These are phyloP conservation scores for Nakazawaea sp. DNA, from an alignment of 805 yeast genomes.

Conservation along the genomic window DNA sequence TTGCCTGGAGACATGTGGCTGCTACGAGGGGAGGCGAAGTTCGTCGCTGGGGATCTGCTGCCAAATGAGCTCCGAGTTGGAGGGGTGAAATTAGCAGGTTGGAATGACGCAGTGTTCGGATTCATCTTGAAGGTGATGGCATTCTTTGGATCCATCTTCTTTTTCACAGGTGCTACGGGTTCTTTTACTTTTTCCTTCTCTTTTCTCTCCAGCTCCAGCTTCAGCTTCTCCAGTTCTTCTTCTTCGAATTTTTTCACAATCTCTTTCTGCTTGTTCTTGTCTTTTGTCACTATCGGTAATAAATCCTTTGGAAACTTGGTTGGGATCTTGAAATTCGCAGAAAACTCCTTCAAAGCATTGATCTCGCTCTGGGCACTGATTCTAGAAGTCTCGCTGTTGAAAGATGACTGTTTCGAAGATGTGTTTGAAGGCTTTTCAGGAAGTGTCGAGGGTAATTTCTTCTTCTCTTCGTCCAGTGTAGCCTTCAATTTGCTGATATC, in stretches of 20 bases:
- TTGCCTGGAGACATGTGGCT: slow-evolving; percentile 2
- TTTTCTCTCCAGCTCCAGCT: slow-evolving; percentile 14
- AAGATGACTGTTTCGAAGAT: slow-evolving; percentile 4
- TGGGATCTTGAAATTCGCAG: slow-evolving; percentile 68
- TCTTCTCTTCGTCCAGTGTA: neutral
- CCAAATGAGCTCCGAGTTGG: slow-evolving; percentile 12
- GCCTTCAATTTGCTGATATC: slow-evolving; percentile 18
- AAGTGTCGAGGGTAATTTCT: slow-evolving; percentile 6
- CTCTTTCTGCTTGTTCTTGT: slow-evolving; percentile 58
- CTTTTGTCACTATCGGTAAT: slow-evolving; percentile 65
- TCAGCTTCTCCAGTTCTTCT: slow-evolving; percentile 14
- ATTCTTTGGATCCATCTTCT: slow-evolving; percentile 44
- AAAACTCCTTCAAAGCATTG: slow-evolving; percentile 67
- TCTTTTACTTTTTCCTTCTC: slow-evolving; percentile 8
- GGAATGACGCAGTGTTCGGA: slow-evolving; percentile 61
- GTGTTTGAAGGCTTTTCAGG: slow-evolving; percentile 17
- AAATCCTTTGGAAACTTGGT: slow-evolving; percentile 48
- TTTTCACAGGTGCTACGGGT: slow-evolving; percentile 21
- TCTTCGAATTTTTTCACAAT: slow-evolving; percentile 28
- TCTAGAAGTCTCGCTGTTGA: slow-evolving; percentile 31
- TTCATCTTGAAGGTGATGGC: slow-evolving; percentile 64
- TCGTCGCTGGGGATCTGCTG: slow-evolving; percentile 4
- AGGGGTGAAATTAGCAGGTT: slow-evolving; percentile 33
- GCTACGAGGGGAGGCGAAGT: slow-evolving; percentile 14
- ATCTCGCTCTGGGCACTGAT: slow-evolving; percentile 55